phyloP scores from a whole-genome alignment of 768 basidiomycete species.

The Amanita fuliginea region DNA sequence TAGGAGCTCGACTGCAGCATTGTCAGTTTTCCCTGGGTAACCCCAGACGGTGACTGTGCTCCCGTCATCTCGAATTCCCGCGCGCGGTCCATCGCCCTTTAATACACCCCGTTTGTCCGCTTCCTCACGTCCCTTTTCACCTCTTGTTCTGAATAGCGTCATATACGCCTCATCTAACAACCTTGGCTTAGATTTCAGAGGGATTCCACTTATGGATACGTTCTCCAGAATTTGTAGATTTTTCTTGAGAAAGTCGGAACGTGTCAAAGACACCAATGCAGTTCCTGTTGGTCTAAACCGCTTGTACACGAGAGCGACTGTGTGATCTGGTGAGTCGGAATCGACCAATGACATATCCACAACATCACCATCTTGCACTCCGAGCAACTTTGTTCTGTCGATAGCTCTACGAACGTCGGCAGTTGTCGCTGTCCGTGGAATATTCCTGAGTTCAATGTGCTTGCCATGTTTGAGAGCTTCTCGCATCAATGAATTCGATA shows the following conservation, averaged over 20 bases:
- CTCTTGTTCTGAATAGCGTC: conserved; percentile 13
- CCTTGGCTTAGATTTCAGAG: conserved; percentile 23
- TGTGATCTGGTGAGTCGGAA: neutral
- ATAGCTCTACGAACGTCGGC: conserved; percentile 42
- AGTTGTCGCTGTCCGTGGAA: conserved; percentile 43
- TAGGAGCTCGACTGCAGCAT: conserved; percentile 23
- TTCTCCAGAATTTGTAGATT: conserved; percentile 32
- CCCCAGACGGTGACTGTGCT: conserved; percentile 52
- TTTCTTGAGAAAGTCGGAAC: conserved; percentile 29
- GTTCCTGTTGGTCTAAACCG: conserved; percentile 48
- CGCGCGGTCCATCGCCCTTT: conserved; percentile 37
- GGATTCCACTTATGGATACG: conserved; percentile 34
- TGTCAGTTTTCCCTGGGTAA: conserved; percentile 37
- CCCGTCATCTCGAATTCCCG: conserved; percentile 35
- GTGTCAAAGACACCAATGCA: conserved; percentile 46
- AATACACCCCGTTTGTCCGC: conserved; percentile 15
- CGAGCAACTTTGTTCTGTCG: conserved; percentile 28
- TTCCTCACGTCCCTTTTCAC: conserved; percentile 19
- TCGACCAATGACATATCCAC: neutral
- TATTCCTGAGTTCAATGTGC: conserved; percentile 35
- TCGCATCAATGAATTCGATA: neutral
- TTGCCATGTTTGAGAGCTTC: conserved; percentile 16
- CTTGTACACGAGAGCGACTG: conserved; percentile 51
- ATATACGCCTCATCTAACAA: conserved; percentile 8
- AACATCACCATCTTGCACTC: conserved; percentile 32